phyloP scores from a whole-genome alignment of 2,329 filamentous ascomycete genomes.

The Ilyonectria mors-panacis region DNA sequence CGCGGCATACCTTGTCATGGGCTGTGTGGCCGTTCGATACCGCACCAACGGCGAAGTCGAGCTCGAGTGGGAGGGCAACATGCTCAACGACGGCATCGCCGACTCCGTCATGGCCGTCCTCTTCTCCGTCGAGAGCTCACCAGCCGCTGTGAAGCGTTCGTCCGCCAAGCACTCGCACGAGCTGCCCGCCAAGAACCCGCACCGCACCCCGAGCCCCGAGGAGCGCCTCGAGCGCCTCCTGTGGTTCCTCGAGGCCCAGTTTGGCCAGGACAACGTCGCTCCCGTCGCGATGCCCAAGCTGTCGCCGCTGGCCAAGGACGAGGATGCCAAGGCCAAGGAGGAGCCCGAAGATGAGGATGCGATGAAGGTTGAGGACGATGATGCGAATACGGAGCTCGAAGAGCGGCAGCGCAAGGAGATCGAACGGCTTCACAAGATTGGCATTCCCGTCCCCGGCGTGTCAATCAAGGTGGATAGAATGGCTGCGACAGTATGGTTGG shows the following conservation, averaged over 20 bases:
- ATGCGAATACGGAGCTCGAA: constrained; percentile 61
- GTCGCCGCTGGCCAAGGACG: constrained; percentile 55
- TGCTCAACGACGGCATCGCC: constrained; percentile 98
- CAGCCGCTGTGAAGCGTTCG: constrained; percentile 88
- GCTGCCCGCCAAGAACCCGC: constrained; percentile 75
- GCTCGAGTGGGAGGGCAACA: constrained; percentile 97
- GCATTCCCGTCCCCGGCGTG: constrained; percentile 92
- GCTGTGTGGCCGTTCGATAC: constrained; percentile 87
- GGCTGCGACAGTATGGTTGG: constrained; percentile 90
- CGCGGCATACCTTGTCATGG: constrained; percentile 84
- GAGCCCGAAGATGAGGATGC: constrained; percentile 57
- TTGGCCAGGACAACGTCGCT: constrained; percentile 85
- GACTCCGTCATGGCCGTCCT: constrained; percentile 96
- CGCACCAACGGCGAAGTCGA: constrained; percentile 84
- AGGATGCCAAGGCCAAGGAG: constrained; percentile 51
- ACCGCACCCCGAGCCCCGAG: constrained; percentile 78
- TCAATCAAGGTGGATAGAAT: constrained; percentile 91
- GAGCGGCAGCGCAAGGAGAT: constrained; percentile 79
- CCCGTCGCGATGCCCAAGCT: constrained; percentile 80
- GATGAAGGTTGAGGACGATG: constrained; percentile 54
- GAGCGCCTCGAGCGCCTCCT: constrained; percentile 89
- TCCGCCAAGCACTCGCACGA: constrained; percentile 55
- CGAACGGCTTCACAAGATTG: constrained; percentile 83
- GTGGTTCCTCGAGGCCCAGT: constrained; percentile 98
- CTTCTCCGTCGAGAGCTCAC: constrained; percentile 92